phyloP scores from a whole-genome alignment of 345 rosid genomes.

The Nasturtium officinale region DNA sequence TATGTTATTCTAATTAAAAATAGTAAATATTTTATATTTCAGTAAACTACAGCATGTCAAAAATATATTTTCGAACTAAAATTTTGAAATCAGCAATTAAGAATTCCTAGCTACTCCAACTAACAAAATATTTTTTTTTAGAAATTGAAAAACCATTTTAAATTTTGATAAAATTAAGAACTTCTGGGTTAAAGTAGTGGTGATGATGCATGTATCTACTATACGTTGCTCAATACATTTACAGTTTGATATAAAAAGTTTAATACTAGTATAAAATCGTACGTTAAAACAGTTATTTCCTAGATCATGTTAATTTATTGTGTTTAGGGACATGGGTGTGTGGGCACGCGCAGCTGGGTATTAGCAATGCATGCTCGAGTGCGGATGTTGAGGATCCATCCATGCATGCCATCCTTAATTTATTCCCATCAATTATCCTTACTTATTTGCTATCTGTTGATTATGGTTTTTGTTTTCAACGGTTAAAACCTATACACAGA shows the following conservation, averaged over 20 bases:
- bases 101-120: background rate
- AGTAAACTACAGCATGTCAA: background rate
- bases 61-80: background rate
- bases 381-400: constrained; percentile 40
- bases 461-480: background rate
- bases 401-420: constrained; percentile 38
- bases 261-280: background rate
- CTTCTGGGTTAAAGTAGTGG: background rate
- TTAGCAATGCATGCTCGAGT: constrained; percentile 44
- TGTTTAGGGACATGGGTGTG: constrained; percentile 1
- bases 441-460: background rate
- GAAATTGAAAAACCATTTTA: background rate
- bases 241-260: background rate
- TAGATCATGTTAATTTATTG: background rate
- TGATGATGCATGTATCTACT: background rate
- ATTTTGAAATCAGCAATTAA: background rate
- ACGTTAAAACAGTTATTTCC: background rate
- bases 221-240: constrained; percentile 4
- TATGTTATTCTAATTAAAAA: too few species aligned
- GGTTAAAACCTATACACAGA: background rate
- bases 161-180: background rate
- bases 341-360: constrained; percentile 38
- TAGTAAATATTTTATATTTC: background rate
- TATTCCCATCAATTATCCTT: constrained; percentile 32
- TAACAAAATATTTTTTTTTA: background rate